phyloP scores from a whole-genome alignment of 73 alveolate genomes.

The Uronychia setigera region DNA sequence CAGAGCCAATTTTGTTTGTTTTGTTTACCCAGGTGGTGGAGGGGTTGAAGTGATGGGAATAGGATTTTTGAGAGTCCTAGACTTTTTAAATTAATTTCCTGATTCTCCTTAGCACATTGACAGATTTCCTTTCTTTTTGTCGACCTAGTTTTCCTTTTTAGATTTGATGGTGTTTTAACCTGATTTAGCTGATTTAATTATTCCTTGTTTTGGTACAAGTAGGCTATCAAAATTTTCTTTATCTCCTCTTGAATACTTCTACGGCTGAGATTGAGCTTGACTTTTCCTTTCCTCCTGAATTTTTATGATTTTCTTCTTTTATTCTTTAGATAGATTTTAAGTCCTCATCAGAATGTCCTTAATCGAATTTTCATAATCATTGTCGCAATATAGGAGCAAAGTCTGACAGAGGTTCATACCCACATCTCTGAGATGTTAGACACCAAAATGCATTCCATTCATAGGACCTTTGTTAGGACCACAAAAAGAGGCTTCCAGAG shows the following conservation, averaged over 20 bases:
- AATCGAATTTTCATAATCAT: background rate
- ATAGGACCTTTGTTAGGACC: conserved; percentile 87
- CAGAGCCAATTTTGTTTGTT: background rate
- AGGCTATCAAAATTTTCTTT: too few species aligned
- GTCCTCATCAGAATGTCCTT: background rate
- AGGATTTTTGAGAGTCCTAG: background rate
- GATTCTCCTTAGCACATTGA: background rate
- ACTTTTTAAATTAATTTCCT: background rate
- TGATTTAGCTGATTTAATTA: too few species aligned
- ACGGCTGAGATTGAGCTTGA: too few species aligned
- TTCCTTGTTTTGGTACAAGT: too few species aligned
- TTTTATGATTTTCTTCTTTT: background rate
- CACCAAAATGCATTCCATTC: conserved; percentile 67
- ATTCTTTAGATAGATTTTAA: background rate
- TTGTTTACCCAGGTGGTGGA: background rate
- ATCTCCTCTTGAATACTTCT: too few species aligned
- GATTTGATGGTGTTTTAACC: too few species aligned
- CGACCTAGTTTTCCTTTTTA: too few species aligned
- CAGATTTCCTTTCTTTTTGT: background rate
- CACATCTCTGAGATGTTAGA: conserved; percentile 67
- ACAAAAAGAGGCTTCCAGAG: conserved; percentile 95
- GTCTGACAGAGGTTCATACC: conserved; percentile 90
- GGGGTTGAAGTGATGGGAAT: background rate
- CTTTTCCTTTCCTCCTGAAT: background rate
- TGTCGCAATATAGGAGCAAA: conserved; percentile 47